Evolutionary conservation across 768 basidiomycete genomes (phyloP), one percentile per base, ranked within the genome.

Genomic region (Neoboletus brunneissimus): DNA sequence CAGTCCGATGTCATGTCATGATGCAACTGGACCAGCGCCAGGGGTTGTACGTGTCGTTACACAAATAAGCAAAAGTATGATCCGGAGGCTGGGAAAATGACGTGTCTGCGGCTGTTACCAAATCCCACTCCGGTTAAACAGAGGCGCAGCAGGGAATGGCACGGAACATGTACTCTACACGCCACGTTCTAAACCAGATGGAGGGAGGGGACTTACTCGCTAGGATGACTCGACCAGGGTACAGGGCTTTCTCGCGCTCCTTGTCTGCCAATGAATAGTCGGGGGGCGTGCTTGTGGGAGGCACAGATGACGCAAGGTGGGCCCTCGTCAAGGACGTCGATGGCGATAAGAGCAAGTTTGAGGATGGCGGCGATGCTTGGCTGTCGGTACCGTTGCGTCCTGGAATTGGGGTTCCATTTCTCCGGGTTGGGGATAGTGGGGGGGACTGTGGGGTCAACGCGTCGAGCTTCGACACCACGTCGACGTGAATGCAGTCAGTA

Each of bases 151-250:
- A 32, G 16, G 16, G 34, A 7, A 35, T 37, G 23, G 11, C 12
- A 49, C 20, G 53, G 63, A 50, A 45, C 54, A 56, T 35, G 37
- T 1, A 18, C 41, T n/a, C 41, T 31, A 27, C 34, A 6, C 34
- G 29, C 18, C 46, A 25, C 22, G n/a, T n/a, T 27, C 34, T 5
- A 10, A 31, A 53, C 27, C 15, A 38, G 58, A 20, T 6, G 12
- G 22, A 43, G 54, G 41, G 53, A 20, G 20, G 5, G 11, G n/a
- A 81, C 88, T 71, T 65, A 91, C 91, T 95, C 5, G 91, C 92
- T 22, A 96, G 76, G 56, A 91, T 78, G 27, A 95, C 88, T 35
- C 93, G 79, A 5, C 86, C 85, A 8, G 92, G 91, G 68, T 97
- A 97, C 22, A 94, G 70, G 31, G 81, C 64, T 64, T 78, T 89